These are phyloP conservation scores for Knoxdaviesia proteae DNA, from an alignment of 2,329 filamentous ascomycete genomes.

Conservation along the genomic window DNA sequence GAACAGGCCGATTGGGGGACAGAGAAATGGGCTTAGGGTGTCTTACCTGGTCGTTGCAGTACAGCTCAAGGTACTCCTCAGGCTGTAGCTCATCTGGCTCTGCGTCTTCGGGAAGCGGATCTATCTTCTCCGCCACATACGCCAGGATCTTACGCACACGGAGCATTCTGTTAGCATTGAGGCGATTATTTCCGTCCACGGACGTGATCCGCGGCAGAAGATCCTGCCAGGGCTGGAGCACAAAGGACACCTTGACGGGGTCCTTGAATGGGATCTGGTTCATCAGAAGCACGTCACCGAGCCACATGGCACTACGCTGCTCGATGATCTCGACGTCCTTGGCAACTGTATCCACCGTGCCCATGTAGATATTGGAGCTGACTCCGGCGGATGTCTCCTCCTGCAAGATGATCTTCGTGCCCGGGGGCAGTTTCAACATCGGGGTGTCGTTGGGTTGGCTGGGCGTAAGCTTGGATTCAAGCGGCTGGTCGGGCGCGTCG, in stretches of 20 bases:
- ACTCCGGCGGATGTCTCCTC: conserved; percentile 44
- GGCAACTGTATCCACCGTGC: conserved; percentile 61
- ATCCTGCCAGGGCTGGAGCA: conserved; percentile 64
- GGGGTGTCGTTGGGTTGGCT: conserved; percentile 56
- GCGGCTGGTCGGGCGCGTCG: conserved; percentile 27
- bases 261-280: conserved; percentile 74
- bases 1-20: background rate
- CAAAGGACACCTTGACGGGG: conserved; percentile 88
- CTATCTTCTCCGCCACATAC: conserved; percentile 84
- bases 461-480: conserved; percentile 46
- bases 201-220: conserved; percentile 53
- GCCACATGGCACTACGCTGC: conserved; percentile 73
- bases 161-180: conserved; percentile 95
- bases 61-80: conserved; percentile 86
- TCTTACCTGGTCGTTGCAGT: conserved; percentile 77
- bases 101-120: conserved; percentile 40
- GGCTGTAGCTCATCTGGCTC: conserved; percentile 45
- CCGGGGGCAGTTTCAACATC: conserved; percentile 48
- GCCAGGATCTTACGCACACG: conserved; percentile 83
- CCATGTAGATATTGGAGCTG: conserved; percentile 73
- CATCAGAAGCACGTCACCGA: conserved; percentile 69
- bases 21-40: background rate
- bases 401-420: conserved; percentile 47
- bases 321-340: conserved; percentile 67
- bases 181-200: conserved; percentile 62